Evolutionary conservation across 106 monocot genomes (phyloP), one percentile per base, ranked within the genome.

Genomic region (Agapanthus africanus): DNA sequence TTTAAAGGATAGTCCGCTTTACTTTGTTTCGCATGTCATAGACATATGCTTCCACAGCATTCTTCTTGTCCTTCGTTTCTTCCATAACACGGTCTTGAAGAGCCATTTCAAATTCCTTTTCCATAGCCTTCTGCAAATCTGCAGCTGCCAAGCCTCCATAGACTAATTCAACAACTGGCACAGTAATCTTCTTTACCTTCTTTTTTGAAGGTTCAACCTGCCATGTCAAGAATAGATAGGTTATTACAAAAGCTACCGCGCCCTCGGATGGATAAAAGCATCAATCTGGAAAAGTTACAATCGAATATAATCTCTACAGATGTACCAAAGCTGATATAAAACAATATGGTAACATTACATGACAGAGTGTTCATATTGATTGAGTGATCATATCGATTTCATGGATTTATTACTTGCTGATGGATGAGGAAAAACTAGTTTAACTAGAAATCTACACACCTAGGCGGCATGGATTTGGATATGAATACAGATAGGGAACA

Each of bases 1-100:
- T n/a, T n/a, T n/a, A n/a, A n/a, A n/a, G n/a, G n/a, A n/a, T n/a
- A 62, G 28, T 54, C 19, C 60, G 7, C 21, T 19, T 19, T 59
- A 83, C 95, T 71, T 95, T 95, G 68, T 88, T 95, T 64, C 95
- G 80, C 91, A 95, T 91, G 69, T 91, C 91, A 78, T 91, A 97
- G 22, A 97, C 86, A 75, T 97, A 91, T 11, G 95, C 81, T 70
- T 97, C 95, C n/a, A 97, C 95, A 18, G 91, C 95, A 80, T 95
- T 95, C 77, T 91, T 91, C 67, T 70, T 97, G 70, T 91, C 88
- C 34, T 97, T 97, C 11, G 88, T 97, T 69, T 97, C 95, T 74
- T 97, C 95, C 91, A 97, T 97, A 9, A 97, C 82, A 69, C 86
- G 77, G 54, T 91, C 95, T 67, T 97, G 86, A 75, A 91, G 85